These are phyloP conservation scores for Hansenula sp. DNA, from an alignment of 1,139 yeast genomes.

Conservation along the genomic window DNA sequence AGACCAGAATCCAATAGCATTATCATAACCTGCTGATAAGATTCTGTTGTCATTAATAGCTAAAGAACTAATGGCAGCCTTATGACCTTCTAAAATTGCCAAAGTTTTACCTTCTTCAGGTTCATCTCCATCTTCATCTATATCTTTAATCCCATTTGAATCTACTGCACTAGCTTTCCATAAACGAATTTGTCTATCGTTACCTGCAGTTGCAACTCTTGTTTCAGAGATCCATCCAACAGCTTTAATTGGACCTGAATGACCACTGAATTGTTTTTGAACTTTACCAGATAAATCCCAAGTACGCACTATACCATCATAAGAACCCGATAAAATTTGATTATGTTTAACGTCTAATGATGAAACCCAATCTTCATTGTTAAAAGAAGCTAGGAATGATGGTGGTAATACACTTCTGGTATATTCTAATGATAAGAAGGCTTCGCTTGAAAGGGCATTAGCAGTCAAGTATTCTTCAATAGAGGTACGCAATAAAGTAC, in stretches of 20 bases:
- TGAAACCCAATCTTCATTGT: slow-evolving; percentile 95
- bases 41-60: slow-evolving; percentile 58
- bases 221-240: slow-evolving; percentile 76
- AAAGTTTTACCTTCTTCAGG: slow-evolving; percentile 70
- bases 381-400: slow-evolving; percentile 78
- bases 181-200: slow-evolving; percentile 82
- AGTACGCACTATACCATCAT: slow-evolving; percentile 90
- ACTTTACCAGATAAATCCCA: slow-evolving; percentile 85
- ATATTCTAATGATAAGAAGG: slow-evolving; percentile 76
- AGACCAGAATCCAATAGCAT: slow-evolving; percentile 84
- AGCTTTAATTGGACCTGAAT: slow-evolving; percentile 77
- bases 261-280: slow-evolving; percentile 80
- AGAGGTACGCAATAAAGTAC: slow-evolving; percentile 71
- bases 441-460: slow-evolving; percentile 81
- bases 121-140: slow-evolving; percentile 42
- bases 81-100: slow-evolving; percentile 86
- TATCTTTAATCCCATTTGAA: slow-evolving; percentile 35
- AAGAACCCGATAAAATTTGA: slow-evolving; percentile 80
- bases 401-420: slow-evolving; percentile 94
- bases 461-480: slow-evolving; percentile 72
- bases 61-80: slow-evolving; percentile 77
- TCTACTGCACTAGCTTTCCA: slow-evolving; percentile 66
- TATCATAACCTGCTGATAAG: slow-evolving; percentile 81
- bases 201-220: slow-evolving; percentile 79
- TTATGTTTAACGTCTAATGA: slow-evolving; percentile 44